Conservation (phyloP, 306 rosid species). For the Mimosa pudica region DNA sequence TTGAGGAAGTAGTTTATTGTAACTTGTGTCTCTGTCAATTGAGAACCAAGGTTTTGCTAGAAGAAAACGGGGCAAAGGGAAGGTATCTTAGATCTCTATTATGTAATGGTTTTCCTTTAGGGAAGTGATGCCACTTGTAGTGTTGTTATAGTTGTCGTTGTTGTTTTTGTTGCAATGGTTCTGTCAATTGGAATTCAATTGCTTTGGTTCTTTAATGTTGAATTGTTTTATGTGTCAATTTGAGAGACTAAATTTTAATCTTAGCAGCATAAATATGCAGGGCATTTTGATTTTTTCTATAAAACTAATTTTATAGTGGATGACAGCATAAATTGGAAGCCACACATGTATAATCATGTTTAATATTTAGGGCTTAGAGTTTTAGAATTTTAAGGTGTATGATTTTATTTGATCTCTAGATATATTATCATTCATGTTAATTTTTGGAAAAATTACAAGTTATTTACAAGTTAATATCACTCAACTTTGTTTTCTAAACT, state of each 20-base stretch:
- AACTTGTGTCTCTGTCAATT: background rate
- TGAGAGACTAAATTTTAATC: background rate
- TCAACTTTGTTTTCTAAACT: no score
- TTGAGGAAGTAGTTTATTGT: conserved; percentile 12
- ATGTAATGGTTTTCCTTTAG: background rate
- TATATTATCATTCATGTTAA: no score
- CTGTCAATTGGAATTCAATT: background rate
- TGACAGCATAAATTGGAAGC: no score
- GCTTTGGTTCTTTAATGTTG: background rate
- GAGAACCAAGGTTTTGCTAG: conserved; percentile 19
- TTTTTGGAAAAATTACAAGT: no score
- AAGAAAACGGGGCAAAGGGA: conserved; percentile 17
- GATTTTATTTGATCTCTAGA: no score
- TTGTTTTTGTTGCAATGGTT: no score
- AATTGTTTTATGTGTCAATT: background rate
- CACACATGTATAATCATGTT: no score
- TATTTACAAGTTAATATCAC: no score
- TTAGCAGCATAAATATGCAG: background rate
- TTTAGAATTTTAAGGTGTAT: no score
- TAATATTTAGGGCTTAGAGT: no score
- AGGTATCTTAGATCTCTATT: conserved; percentile 32
- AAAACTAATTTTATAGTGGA: no score
- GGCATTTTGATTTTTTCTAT: background rate
- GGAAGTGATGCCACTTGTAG: background rate
- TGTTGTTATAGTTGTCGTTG: background rate